Evolutionary conservation across 805 yeast species (phyloP).

Genomic region (Kodamaea nitidulidarum): DNA sequence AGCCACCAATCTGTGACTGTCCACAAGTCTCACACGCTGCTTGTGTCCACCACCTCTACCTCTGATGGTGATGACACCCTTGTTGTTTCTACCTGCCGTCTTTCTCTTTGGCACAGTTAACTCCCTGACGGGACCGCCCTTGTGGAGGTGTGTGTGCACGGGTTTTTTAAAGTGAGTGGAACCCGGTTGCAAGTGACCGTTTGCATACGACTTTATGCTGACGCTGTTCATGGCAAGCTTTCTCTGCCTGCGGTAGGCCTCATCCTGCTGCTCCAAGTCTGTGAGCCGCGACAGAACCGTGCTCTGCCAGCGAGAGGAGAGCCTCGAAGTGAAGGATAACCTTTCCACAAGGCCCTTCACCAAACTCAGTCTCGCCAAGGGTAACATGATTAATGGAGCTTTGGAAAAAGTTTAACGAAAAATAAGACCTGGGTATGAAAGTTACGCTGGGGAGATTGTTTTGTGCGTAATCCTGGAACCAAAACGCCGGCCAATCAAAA

Average conservation of each 20-base stretch:
- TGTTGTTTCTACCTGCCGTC: slow-evolving; percentile 83
- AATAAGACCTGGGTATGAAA: background rate
- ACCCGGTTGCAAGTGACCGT: slow-evolving; percentile 73
- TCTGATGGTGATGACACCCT: slow-evolving; percentile 85
- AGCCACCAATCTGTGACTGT: slow-evolving; percentile 58
- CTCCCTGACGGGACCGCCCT: slow-evolving; percentile 74
- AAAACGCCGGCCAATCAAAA: slow-evolving; percentile 6
- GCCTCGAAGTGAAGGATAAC: background rate
- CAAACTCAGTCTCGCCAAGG: slow-evolving; percentile 8
- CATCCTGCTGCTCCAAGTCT: slow-evolving; percentile 77
- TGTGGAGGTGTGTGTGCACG: slow-evolving; percentile 78
- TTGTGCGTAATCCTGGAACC: slow-evolving; percentile 3
- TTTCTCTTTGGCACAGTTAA: slow-evolving; percentile 70
- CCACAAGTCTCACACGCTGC: slow-evolving; percentile 80
- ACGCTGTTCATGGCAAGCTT: slow-evolving; percentile 68
- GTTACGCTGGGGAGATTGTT: background rate
- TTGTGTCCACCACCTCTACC: slow-evolving; percentile 98
- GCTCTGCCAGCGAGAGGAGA: slow-evolving; percentile 7
- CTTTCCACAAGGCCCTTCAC: slow-evolving; percentile 7
- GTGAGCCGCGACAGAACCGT: slow-evolving; percentile 42
- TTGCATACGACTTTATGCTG: slow-evolving; percentile 69
- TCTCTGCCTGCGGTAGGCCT: slow-evolving; percentile 63
- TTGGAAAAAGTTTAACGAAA: slow-evolving; percentile 2
- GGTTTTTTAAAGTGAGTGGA: slow-evolving; percentile 87
- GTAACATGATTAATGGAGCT: slow-evolving; percentile 5